phyloP scores from a whole-genome alignment of 768 basidiomycete species.

The Tremella mesenterica region DNA sequence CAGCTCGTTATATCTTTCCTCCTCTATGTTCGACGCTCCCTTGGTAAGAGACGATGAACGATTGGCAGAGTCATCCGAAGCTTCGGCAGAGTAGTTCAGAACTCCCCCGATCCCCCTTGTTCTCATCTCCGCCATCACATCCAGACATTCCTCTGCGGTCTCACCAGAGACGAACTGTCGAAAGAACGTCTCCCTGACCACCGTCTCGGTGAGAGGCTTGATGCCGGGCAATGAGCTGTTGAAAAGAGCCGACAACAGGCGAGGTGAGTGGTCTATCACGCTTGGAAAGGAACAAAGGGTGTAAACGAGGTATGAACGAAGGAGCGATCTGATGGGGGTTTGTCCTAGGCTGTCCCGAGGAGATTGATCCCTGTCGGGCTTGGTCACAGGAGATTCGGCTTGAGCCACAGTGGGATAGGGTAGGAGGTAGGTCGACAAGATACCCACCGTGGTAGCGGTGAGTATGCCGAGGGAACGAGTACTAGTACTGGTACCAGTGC shows the following conservation, averaged over 20 bases:
- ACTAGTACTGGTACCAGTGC: too few species aligned
- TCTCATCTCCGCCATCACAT: slow-evolving; percentile 58
- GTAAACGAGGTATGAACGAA: slow-evolving; percentile 74
- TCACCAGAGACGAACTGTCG: slow-evolving; percentile 88
- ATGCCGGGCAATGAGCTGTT: slow-evolving; percentile 54
- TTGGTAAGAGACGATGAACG: too few species aligned
- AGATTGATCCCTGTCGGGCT: too few species aligned
- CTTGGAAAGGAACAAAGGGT: slow-evolving; percentile 66
- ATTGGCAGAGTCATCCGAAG: slow-evolving; percentile 49
- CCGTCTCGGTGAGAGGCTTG: slow-evolving; percentile 55
- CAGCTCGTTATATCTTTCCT: slow-evolving; percentile 65
- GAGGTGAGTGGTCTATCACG: slow-evolving; percentile 67
- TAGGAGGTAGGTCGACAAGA: too few species aligned
- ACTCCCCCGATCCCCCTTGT: slow-evolving; percentile 63
- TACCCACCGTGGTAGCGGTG: too few species aligned
- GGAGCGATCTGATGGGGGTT: slow-evolving; percentile 45
- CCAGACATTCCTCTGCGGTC: slow-evolving; percentile 59
- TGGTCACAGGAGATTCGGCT: too few species aligned
- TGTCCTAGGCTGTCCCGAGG: too few species aligned
- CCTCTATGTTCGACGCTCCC: slow-evolving; percentile 47
- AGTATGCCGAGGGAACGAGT: too few species aligned
- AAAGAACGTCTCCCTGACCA: slow-evolving; percentile 77
- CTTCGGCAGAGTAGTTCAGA: slow-evolving; percentile 79
- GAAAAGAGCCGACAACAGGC: slow-evolving; percentile 53
- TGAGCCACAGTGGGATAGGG: too few species aligned